These are phyloP conservation scores for Babesia caballi DNA, from an alignment of 169 alveolate genomes.

Conservation along the genomic window DNA sequence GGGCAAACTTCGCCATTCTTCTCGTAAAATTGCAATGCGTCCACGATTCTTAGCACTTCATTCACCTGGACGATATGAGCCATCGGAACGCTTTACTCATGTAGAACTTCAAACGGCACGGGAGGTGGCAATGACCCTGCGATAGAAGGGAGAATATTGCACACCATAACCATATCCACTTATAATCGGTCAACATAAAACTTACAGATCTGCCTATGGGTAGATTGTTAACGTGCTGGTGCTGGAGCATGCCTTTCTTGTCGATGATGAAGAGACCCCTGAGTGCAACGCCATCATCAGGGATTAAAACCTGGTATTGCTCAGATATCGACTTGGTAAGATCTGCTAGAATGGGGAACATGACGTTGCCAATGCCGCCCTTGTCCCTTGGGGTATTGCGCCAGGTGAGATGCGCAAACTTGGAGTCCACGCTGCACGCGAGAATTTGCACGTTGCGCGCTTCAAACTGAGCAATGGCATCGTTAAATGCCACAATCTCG, in stretches of 20 bases:
- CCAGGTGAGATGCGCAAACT: slow-evolving; percentile 95
- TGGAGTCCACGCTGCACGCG: slow-evolving; percentile 96
- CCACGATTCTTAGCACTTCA: slow-evolving; percentile 93
- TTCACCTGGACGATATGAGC: slow-evolving; percentile 71
- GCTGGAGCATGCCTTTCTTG: slow-evolving; percentile 93
- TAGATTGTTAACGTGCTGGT: slow-evolving; percentile 91
- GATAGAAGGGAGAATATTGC: background rate
- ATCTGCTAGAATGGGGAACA: slow-evolving; percentile 93
- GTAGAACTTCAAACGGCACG: background rate
- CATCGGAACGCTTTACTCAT: too few relatives aligned
- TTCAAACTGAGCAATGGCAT: slow-evolving; percentile 89
- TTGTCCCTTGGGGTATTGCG: slow-evolving; percentile 90
- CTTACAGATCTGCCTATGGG: slow-evolving; percentile 98
- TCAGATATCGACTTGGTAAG: slow-evolving; percentile 86
- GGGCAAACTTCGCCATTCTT: slow-evolving; percentile 99
- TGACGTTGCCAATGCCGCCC: slow-evolving; percentile 97
- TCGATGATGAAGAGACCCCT: slow-evolving; percentile 99
- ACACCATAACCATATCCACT: too few relatives aligned
- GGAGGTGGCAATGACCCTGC: background rate
- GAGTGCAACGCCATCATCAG: slow-evolving; percentile 91
- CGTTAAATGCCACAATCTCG: slow-evolving; percentile 94
- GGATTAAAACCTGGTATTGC: slow-evolving; percentile 90
- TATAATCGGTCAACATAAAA: too few relatives aligned
- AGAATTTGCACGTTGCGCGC: slow-evolving; percentile 87
- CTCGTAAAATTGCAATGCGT: slow-evolving; percentile 94